These are phyloP conservation scores for Sicyos edulis DNA, from an alignment of 306 rosid species.

Conservation along the genomic window DNA sequence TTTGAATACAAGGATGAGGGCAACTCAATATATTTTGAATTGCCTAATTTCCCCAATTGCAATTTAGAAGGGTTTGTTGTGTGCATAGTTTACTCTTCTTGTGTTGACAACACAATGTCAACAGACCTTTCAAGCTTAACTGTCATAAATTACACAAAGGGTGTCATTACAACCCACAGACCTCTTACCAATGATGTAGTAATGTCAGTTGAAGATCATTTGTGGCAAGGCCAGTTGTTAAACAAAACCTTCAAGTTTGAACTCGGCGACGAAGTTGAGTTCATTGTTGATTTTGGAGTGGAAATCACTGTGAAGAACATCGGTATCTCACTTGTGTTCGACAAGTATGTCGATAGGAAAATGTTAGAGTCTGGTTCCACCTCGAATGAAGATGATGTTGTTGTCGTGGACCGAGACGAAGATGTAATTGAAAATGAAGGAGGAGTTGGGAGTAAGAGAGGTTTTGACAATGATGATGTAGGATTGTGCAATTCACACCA, in stretches of 20 bases:
- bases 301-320: constrained; percentile 19
- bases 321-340: constrained; percentile 7
- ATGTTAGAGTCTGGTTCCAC: background rate
- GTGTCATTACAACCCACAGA: background rate
- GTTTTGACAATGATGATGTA: too few species aligned
- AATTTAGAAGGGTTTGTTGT: constrained; percentile 11
- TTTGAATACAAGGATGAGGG: constrained; percentile 15
- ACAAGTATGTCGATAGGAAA: background rate
- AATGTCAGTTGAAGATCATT: constrained; percentile 16
- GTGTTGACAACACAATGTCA: background rate
- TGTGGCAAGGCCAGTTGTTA: constrained; percentile 26
- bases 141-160: constrained; percentile 15
- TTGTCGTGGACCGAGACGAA: background rate
- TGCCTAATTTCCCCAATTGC: background rate
- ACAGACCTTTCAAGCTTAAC: background rate
- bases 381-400: background rate
- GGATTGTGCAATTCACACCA: background rate
- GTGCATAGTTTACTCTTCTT: constrained; percentile 15
- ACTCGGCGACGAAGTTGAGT: constrained; percentile 21
- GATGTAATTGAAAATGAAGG: background rate
- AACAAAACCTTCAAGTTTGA: constrained; percentile 15
- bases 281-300: constrained; percentile 13
- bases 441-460: constrained; percentile 1
- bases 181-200: background rate
- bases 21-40: background rate